Evolutionary conservation across 1,284 basidiomycete genomes (phyloP).

Genomic region (Cutaneotrichosporon cutaneum): DNA sequence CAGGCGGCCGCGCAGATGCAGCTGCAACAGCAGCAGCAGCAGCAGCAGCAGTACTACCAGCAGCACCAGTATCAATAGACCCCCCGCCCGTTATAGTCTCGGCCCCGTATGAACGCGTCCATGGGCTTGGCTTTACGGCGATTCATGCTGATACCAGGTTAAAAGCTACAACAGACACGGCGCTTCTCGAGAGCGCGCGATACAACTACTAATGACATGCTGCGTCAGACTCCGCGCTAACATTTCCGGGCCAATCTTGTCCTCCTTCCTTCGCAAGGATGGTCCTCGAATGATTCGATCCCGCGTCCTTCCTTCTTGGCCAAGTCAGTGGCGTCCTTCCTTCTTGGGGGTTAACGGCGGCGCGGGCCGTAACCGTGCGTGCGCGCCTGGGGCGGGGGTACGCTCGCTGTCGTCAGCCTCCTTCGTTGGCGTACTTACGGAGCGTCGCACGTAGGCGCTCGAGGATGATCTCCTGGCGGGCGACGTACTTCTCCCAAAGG

Average conservation of each 20-base stretch:
- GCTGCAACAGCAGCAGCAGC: slow-evolving; percentile 40
- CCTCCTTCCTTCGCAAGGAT: neutral
- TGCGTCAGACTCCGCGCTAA: neutral
- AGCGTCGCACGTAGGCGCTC: neutral
- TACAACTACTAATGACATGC: no score
- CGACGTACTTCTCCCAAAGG: slow-evolving; percentile 13
- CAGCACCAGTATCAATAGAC: slow-evolving; percentile 26
- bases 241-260: neutral
- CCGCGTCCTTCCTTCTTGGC: neutral
- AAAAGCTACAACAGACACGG: neutral
- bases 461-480: neutral
- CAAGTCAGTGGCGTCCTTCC: neutral
- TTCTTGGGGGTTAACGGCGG: neutral
- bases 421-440: neutral
- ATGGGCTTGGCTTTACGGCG: neutral
- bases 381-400: neutral
- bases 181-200: no score
- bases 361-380: neutral
- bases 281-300: slow-evolving; percentile 12
- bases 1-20: slow-evolving; percentile 30
- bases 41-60: slow-evolving; percentile 30
- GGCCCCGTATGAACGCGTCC: slow-evolving; percentile 1
- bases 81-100: neutral
- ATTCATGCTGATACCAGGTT: neutral
- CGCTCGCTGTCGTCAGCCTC: no score